Evolutionary conservation across 768 basidiomycete genomes (phyloP), one percentile per base, ranked within the genome.

Genomic region (Panellus pusillus): DNA sequence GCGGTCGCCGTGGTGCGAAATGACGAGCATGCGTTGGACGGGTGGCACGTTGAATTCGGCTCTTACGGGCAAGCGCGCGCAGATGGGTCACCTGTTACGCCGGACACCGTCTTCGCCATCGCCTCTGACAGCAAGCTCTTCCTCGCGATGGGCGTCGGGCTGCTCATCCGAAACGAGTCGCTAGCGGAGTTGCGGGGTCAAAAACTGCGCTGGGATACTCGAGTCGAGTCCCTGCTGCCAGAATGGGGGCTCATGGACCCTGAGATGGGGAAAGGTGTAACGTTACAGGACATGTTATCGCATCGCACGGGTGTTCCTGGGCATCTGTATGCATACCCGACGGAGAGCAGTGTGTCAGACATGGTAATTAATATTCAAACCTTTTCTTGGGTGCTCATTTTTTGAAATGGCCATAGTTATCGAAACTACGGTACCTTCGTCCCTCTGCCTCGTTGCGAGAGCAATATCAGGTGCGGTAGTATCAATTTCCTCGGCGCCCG

Each of bases 231-330:
- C 27, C 28, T 79, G n/a, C 63, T 76, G 17, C 69, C 72, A 1
- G 70, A 75, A 49, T 77, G 77, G 74, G 61, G 58, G 7, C 54
- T 77, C 13, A 68, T 69, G 64, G 73, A 79, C 54, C 59, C 70
- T 8, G 65, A 73, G n/a, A 69, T 68, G 57, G 61, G 65, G 53
- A 56, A 61, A 38, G 69, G 65, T 6, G 69, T 70, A 0, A 74
- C 61, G 20, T 47, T 79, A 3, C 70, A 74, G 42, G 75, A 79
- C 61, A 72, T 76, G 66, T 58, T 75, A 0, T 70, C 70, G 1
- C 77, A 79, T 61, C 60, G 77, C 6, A 77, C 75, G 12, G 77
- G 75, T 0, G 54, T 79, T 64, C 77, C 76, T n/a, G 57, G 75
- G 12, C 77, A 79, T 59, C 71, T 57, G 29, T 74, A 73, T 11